phyloP scores from a whole-genome alignment of 495 filamentous ascomycete genomes.

The Aspergillus biplanus region DNA sequence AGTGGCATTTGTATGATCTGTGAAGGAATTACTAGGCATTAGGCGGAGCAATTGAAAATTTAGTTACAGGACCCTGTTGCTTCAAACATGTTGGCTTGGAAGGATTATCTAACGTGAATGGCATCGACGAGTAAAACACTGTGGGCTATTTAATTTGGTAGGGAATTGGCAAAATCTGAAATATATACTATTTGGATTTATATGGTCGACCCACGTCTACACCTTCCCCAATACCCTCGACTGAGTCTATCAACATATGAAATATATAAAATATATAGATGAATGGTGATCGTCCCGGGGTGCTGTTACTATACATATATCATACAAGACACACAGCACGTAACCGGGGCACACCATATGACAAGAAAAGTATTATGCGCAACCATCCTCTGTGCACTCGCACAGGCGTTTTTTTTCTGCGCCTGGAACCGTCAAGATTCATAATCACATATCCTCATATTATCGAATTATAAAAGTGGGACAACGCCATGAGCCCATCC shows the following conservation, averaged over 20 bases:
- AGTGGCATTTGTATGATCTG: too few species aligned
- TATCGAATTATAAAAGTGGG: background rate
- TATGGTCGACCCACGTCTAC: background rate
- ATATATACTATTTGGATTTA: background rate
- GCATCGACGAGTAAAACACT: too few species aligned
- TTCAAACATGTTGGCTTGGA: too few species aligned
- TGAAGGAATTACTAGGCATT: too few species aligned
- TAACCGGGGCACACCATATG: background rate
- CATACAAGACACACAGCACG: conserved; percentile 5
- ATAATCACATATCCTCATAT: background rate
- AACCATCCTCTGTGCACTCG: background rate
- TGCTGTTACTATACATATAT: conserved; percentile 2
- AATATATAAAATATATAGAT: conserved; percentile 4
- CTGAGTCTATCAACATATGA: background rate
- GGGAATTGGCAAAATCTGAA: background rate
- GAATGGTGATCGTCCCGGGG: background rate
- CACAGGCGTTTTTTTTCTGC: background rate
- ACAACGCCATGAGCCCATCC: background rate
- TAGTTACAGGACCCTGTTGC: too few species aligned
- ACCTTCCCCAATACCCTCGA: background rate
- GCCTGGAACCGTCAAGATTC: background rate
- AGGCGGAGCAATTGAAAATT: too few species aligned
- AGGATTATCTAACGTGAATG: too few species aligned
- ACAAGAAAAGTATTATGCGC: background rate
- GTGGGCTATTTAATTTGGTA: too few species aligned